Base-by-base conservation (phyloP, 768 basidiomycete genomes). In the Amyloporia xantha region DNA sequence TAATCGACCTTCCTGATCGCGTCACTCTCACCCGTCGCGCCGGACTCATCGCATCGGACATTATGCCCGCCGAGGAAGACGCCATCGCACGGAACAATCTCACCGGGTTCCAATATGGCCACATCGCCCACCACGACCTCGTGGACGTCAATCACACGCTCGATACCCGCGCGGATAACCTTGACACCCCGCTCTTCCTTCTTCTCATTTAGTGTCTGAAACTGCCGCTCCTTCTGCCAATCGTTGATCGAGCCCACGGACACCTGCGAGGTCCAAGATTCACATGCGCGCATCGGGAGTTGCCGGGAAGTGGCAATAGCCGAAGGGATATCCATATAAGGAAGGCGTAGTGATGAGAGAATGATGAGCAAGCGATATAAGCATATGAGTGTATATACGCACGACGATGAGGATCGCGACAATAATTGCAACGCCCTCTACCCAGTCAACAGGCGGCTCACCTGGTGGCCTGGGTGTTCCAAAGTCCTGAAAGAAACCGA, bases 171-270 rank as follows among this genome's bases (percentile, higher is more conserved):
- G 7, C 59, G 60, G 26, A 56, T 55, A 38, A 88, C 90, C 68
- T 89, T 92, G 63, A 95, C 78, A 54, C 77, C 80, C 23, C 96
- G 87, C 57, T 95, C 96, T 49, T 98, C 95, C 67, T 95, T 95
- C 68, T 94, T 87, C 57, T 87, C 89, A 61, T 97, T 98, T 36
- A 99, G 77, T 17, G 72, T 74, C 59, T 85, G 82, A 73, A 99
- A 99, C 68, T 98, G 96, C 1, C 84, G 83, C 66, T 99, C 96
- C 67, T 98, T 98, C 67, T 97, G 93, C 86, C 90, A 99, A 67
- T 99, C 96, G 60, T 97, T 98, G 38, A 97, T 56, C 11, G 93
- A 92, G 25, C 95, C 95, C 49, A 99, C 95, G 37, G 91, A 59
- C 49, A 91, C 84, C 85, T 87, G 52, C 30, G 39, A 15, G 13